Evolutionary conservation across 176 grass and related monocot species (phyloP).

Genomic region (Sorghum bicolor): Sorghum_bicolor_NCBIv3 NC_012879.2:56014001-56014500

Average conservation of each 20-base stretch:
- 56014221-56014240: constrained; percentile 24
- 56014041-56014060: not conserved
- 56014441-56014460: not conserved
- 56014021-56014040: not conserved
- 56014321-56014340: not conserved
- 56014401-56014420: not conserved
- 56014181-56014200: not conserved
- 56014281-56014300: not conserved
- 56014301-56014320: not conserved
- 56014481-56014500: not conserved
- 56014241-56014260: not conserved
- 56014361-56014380: not conserved
- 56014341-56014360: not conserved
- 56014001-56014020: constrained; percentile 26
- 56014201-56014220: constrained; percentile 6
- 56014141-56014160: not conserved
- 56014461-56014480: not conserved
- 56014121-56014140: constrained; percentile 7
- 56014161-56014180: not conserved
- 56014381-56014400: not conserved
- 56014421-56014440: not conserved
- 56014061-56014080: constrained; percentile 39
- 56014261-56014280: not conserved
- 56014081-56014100: not conserved
- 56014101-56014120: constrained; percentile 18